Evolutionary conservation across 225 moss, liverwort and hornwort genomes (phyloP).

Genomic region (Marchantia paleacea): DNA sequence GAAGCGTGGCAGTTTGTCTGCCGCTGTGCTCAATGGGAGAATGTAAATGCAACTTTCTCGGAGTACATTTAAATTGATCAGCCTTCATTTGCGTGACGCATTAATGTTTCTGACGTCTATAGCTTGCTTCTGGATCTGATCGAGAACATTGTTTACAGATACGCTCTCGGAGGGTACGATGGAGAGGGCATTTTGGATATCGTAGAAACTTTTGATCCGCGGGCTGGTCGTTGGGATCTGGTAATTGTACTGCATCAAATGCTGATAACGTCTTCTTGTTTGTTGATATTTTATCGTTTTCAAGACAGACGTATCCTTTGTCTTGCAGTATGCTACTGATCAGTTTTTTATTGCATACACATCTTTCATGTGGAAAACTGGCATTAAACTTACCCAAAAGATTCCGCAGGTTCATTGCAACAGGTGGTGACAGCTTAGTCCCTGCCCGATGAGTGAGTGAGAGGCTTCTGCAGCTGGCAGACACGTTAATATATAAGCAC

Average conservation of each 20-base stretch:
- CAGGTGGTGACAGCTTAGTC: too few species aligned
- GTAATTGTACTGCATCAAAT: conserved; percentile 28
- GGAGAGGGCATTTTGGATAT: conserved; percentile 65
- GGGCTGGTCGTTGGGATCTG: conserved; percentile 72
- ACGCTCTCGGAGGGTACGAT: conserved; percentile 90
- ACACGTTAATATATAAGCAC: too few species aligned
- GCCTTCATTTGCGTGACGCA: background rate
- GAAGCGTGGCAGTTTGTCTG: conserved; percentile 78
- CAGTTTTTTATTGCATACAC: too few species aligned
- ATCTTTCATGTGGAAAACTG: too few species aligned
- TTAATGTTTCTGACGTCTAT: too few species aligned
- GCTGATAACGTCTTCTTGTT: background rate
- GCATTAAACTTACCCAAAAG: too few species aligned
- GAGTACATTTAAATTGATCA: background rate
- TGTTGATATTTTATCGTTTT: background rate
- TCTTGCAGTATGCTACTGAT: too few species aligned
- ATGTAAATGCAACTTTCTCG: conserved; percentile 41
- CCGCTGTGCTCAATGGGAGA: conserved; percentile 62
- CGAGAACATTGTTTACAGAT: conserved; percentile 40
- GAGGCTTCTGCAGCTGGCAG: too few species aligned
- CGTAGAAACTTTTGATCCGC: conserved; percentile 78
- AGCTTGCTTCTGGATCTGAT: conserved; percentile 5
- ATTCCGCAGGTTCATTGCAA: too few species aligned
- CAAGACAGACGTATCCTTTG: too few species aligned
- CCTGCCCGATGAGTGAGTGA: too few species aligned